Base-by-base conservation (phyloP, 148 eudicot species). In the Suaeda aralocaspica region DNA sequence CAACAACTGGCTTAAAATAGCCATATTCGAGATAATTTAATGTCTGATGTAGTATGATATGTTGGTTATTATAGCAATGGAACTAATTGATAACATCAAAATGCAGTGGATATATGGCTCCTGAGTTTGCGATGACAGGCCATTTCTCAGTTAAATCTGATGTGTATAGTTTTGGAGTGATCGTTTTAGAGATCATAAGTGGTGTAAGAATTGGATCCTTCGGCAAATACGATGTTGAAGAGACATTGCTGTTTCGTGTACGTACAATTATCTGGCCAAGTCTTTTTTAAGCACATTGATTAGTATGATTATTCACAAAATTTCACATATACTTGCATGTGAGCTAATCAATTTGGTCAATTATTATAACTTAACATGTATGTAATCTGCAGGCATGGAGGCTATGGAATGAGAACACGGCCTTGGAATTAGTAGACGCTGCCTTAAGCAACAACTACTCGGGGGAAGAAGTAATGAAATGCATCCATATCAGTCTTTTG, bases 361-460 rank as follows among this genome's bases (percentile, higher is more conserved):
- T 15, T 8, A 49, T 49, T 49, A 7, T 9, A 18, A 18, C 4
- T 2, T 33, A 1, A 34, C 46, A n/a, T n/a, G n/a, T n/a, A n/a
- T n/a, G n/a, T n/a, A n/a, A n/a, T n/a, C n/a, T n/a, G n/a, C n/a
- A 68, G 72, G 72, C 60, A 53, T 68, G 72, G 62, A 52, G 61
- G 34, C 65, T 70, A 1, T 70, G 64, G 65, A 57, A 44, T 28
- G 73, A 70, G 44, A 33, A 63, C 1, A 14, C 16, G 6, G 34
- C 26, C 2, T 59, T 57, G 36, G 18, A 58, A 22, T 42, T 59
- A 29, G 41, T 58, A 16, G 65, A 57, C 65, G 42, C 34, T 0
- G 1, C 65, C 16, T 45, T 42, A 25, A 29, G 25, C 18, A 25
- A 10, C 19, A 44, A 57, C 16, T 70, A 41, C 25, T 29, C 64